Evolutionary conservation across 305 asterid species (phyloP).

Genomic region (Fraxinus angustifolia): DNA sequence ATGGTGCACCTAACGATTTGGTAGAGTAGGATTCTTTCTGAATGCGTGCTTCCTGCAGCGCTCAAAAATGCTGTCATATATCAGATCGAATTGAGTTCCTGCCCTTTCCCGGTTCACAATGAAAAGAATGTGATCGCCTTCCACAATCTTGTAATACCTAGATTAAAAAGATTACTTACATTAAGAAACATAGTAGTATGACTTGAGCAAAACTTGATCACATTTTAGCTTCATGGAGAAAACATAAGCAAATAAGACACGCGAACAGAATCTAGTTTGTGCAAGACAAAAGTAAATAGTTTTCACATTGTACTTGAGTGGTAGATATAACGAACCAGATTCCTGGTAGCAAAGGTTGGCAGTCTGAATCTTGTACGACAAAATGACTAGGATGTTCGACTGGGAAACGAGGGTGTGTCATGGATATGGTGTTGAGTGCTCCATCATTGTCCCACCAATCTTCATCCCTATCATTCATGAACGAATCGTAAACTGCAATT

Average conservation of each 20-base stretch:
- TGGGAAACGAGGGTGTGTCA: slow-evolving; percentile 96
- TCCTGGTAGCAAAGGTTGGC: slow-evolving; percentile 83
- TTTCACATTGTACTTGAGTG: background rate
- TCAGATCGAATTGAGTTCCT: slow-evolving; percentile 80
- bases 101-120: slow-evolving; percentile 91
- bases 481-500: background rate
- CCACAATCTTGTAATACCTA: slow-evolving; percentile 93
- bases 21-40: slow-evolving; percentile 62
- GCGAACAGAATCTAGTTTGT: background rate
- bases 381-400: slow-evolving; percentile 64
- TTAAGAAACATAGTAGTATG: background rate
- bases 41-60: slow-evolving; percentile 88
- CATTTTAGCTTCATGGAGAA: background rate
- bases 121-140: slow-evolving; percentile 92
- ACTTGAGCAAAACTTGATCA: background rate
- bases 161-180: background rate
- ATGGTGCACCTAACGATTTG: slow-evolving; percentile 39
- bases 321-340: slow-evolving; percentile 60
- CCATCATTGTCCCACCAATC: slow-evolving; percentile 99
- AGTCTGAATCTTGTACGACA: slow-evolving; percentile 70
- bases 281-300: background rate
- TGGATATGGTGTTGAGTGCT: slow-evolving; percentile 89
- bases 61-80: slow-evolving; percentile 87
- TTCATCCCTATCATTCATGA: slow-evolving; percentile 57
- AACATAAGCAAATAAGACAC: background rate